These are phyloP conservation scores for Tetrapyrgos nigripes DNA, from an alignment of 1,284 basidiomycete genomes.

Conservation along the genomic window DNA sequence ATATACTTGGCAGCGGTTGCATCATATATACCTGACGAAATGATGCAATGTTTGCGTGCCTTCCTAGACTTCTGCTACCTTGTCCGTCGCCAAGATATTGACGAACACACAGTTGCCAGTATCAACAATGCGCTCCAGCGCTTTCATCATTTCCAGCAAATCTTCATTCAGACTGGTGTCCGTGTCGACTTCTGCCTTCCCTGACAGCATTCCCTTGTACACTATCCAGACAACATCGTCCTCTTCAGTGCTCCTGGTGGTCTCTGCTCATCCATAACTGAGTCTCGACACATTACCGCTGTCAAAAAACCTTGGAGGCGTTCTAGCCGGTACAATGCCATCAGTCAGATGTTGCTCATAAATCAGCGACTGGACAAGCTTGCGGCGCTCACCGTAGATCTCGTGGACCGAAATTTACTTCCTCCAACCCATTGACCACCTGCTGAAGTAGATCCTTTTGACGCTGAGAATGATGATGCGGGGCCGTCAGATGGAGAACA, in stretches of 20 bases:
- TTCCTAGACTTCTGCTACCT: conserved; percentile 42
- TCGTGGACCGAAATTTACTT: not conserved
- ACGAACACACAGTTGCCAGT: conserved; percentile 20
- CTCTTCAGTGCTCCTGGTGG: conserved; percentile 21
- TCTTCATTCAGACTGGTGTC: conserved; percentile 33
- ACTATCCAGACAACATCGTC: conserved; percentile 5
- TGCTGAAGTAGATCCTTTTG: not conserved
- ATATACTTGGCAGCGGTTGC: conserved; percentile 33
- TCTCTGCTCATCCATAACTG: conserved; percentile 17
- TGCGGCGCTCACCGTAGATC: conserved; percentile 16
- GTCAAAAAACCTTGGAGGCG: conserved; percentile 33
- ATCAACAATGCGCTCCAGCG: conserved; percentile 21
- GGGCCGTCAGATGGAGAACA: not conserved
- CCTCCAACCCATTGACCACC: not conserved
- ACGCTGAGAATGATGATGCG: conserved; percentile 4
- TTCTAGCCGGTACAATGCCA: conserved; percentile 24
- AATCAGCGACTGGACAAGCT: conserved; percentile 30
- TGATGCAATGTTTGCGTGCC: conserved; percentile 25
- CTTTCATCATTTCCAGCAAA: conserved; percentile 33
- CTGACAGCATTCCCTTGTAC: conserved; percentile 20
- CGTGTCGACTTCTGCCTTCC: conserved; percentile 29
- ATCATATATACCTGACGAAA: conserved; percentile 27
- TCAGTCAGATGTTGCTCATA: conserved; percentile 29
- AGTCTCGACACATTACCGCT: conserved; percentile 23
- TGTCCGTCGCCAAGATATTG: conserved; percentile 27